Evolutionary conservation across 1,139 yeast genomes (phyloP).

Genomic region (Scheffersomyces cryptocercus): DNA sequence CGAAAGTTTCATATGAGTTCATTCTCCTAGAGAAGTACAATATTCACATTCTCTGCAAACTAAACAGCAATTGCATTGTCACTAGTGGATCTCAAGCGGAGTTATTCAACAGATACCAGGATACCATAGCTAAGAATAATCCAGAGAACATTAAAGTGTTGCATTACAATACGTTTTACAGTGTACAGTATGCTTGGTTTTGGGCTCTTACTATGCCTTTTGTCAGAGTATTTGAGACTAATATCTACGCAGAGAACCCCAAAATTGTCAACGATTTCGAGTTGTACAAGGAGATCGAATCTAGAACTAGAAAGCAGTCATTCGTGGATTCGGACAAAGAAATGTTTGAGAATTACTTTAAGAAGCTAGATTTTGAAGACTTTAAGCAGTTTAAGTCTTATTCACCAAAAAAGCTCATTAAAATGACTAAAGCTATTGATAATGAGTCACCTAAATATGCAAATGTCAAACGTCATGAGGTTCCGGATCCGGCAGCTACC

Average conservation of each 20-base stretch:
- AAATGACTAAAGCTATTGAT: slow-evolving; percentile 26
- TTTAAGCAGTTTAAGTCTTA: slow-evolving; percentile 25
- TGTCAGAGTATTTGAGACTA: slow-evolving; percentile 36
- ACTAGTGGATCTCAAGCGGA: slow-evolving; percentile 23
- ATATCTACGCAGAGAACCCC: slow-evolving; percentile 29
- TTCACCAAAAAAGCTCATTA: slow-evolving; percentile 30
- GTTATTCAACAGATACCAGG: slow-evolving; percentile 24
- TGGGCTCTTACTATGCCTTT: slow-evolving; percentile 40
- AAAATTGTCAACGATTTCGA: slow-evolving; percentile 16
- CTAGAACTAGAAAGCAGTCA: slow-evolving; percentile 14
- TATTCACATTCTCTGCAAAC: slow-evolving; percentile 38
- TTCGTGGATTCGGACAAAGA: slow-evolving; percentile 28
- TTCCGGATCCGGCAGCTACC: slow-evolving; percentile 20
- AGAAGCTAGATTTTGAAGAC: slow-evolving; percentile 26
- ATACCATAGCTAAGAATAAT: slow-evolving; percentile 11
- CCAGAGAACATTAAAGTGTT: slow-evolving; percentile 28
- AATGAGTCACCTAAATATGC: slow-evolving; percentile 22
- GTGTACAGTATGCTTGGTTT: slow-evolving; percentile 43
- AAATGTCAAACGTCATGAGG: slow-evolving; percentile 10
- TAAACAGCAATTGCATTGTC: slow-evolving; percentile 34
- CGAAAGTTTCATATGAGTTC: slow-evolving; percentile 43
- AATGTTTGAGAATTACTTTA: slow-evolving; percentile 26
- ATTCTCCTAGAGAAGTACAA: slow-evolving; percentile 43
- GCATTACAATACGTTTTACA: slow-evolving; percentile 34
- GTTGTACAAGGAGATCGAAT: slow-evolving; percentile 10